Evolutionary conservation across 2,329 filamentous ascomycete species (phyloP).

Genomic region (Knufia fluminis): DNA sequence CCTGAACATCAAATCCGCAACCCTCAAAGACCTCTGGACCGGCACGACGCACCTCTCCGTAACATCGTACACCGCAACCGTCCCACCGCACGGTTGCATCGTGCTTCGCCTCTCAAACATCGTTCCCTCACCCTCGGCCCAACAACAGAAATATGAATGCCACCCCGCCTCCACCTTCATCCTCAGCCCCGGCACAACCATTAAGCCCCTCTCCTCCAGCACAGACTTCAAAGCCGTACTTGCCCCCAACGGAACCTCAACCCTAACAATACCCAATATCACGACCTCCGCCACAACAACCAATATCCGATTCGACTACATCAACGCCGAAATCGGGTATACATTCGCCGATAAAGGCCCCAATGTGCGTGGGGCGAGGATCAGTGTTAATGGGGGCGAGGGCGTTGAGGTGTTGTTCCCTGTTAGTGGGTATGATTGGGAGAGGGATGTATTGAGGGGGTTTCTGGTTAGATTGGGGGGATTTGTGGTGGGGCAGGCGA

Average conservation of each 20-base stretch:
- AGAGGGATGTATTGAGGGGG: too few relatives aligned
- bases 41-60: conserved; percentile 14
- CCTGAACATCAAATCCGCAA: conserved; percentile 28
- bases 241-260: background rate
- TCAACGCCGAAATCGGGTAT: background rate
- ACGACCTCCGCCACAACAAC: background rate
- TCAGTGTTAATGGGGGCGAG: too few relatives aligned
- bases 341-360: background rate
- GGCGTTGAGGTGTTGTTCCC: too few relatives aligned
- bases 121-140: background rate
- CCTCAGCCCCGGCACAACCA: too few relatives aligned
- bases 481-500: too few relatives aligned
- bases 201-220: too few relatives aligned
- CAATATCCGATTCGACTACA: background rate
- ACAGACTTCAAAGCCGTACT: too few relatives aligned
- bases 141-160: background rate
- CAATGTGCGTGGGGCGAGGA: background rate
- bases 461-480: too few relatives aligned
- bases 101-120: conserved; percentile 30
- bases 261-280: too few relatives aligned
- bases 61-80: conserved; percentile 20
- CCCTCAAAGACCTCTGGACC: conserved; percentile 30
- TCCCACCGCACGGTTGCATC: conserved; percentile 25
- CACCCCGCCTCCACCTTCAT: background rate
- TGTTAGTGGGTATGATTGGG: too few relatives aligned